Conservation (phyloP, 148 eudicot genomes). For the Cornus kousa region DNA sequence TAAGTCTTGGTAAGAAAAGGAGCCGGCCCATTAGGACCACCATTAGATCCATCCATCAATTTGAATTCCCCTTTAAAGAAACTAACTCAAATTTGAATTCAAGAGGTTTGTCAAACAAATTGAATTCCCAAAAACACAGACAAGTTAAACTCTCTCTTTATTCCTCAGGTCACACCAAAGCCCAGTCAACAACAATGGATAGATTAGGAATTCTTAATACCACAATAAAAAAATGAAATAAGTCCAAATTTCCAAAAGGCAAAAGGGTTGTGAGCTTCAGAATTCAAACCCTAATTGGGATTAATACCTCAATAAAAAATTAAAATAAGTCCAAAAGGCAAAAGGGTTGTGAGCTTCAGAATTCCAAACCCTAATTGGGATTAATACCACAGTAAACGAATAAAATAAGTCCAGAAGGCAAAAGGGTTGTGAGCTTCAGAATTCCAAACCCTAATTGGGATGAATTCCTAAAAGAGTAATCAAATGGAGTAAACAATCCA, state of each 20-base stretch:
- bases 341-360: not conserved
- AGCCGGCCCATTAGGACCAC: conserved; percentile 37
- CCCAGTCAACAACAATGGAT: not conserved
- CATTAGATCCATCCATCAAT: conserved; percentile 31
- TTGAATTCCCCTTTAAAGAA: not conserved
- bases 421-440: not conserved
- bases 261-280: not conserved
- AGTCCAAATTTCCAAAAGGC: not conserved
- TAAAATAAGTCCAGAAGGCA: not conserved
- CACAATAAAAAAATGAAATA: no score
- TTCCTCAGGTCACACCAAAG: not conserved
- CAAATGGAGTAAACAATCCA: not conserved
- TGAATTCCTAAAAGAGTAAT: not conserved
- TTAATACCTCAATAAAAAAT: no score
- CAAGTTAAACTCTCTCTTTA: not conserved
- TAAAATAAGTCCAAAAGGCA: not conserved
- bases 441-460: no score
- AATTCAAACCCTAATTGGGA: not conserved
- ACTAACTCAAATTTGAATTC: not conserved
- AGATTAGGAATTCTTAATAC: not conserved
- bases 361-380: not conserved
- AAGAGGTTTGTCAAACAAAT: not conserved
- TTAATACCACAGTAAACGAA: no score
- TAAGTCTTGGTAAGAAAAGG: conserved; percentile 49
- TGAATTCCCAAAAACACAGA: conserved; percentile 5